Evolutionary conservation across 805 yeast genomes (phyloP).

Genomic region (Debaryomyces hansenii): DNA sequence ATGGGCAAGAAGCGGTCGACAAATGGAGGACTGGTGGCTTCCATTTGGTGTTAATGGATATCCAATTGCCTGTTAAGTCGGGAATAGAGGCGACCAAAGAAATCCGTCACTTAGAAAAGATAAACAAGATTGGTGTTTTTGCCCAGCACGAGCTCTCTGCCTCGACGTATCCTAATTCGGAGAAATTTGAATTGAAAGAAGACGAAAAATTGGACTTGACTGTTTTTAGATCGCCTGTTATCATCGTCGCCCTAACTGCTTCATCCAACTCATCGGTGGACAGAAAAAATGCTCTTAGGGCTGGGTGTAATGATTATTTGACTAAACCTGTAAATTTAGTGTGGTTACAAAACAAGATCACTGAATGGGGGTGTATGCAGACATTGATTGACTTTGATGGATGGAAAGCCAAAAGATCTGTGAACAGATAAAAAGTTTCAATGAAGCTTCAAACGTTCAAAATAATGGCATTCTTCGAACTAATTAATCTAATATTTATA

Average conservation of each 20-base stretch:
- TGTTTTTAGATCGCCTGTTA: conserved; percentile 89
- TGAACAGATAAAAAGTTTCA: background rate
- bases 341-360: conserved; percentile 91
- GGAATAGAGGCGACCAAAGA: conserved; percentile 95
- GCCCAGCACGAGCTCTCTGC: conserved; percentile 37
- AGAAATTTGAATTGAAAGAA: conserved; percentile 22
- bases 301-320: conserved; percentile 95
- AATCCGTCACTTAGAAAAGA: conserved; percentile 78
- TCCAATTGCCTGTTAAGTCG: conserved; percentile 92
- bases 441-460: too few species aligned
- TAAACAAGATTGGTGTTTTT: conserved; percentile 75
- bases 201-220: conserved; percentile 59
- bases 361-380: conserved; percentile 99
- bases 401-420: conserved; percentile 53
- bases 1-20: conserved; percentile 93
- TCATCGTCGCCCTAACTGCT: conserved; percentile 95
- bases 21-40: conserved; percentile 94
- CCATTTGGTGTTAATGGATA: conserved; percentile 94
- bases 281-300: conserved; percentile 86
- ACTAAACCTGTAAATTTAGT: conserved; percentile 94
- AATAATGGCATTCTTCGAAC: too few species aligned
- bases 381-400: conserved; percentile 94
- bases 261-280: conserved; percentile 77
- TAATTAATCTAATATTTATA: too few species aligned
- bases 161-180: conserved; percentile 18